Percentiles rank a stretch among this genome's conserved stretches.
Evolutionary conservation across 179 eudicot genomes (phyloP).

Genomic region (Silene noctiflora): DNA sequence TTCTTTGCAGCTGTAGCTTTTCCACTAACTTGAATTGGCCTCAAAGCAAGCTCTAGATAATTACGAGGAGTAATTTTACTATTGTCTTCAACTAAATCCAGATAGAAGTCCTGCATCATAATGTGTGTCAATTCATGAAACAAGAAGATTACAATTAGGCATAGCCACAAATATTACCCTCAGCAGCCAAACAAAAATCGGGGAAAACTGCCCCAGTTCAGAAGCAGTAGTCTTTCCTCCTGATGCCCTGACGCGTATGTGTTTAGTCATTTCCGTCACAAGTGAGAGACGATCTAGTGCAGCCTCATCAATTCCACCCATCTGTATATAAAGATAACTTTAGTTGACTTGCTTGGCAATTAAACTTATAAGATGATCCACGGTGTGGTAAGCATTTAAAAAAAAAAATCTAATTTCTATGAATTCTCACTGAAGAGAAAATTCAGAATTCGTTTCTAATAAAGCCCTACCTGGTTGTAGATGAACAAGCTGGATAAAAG

Average conservation of each 20-base stretch:
- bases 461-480: slow-evolving; percentile 72
- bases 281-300: slow-evolving; percentile 96
- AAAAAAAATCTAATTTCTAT: neutral
- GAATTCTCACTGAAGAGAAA: slow-evolving; percentile 5
- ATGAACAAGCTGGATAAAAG: slow-evolving; percentile 94
- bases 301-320: slow-evolving; percentile 99
- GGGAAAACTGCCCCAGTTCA: slow-evolving; percentile 94
- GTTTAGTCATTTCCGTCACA: slow-evolving; percentile 97
- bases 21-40: slow-evolving; percentile 70
- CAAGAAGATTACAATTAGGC: neutral
- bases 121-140: slow-evolving; percentile 19
- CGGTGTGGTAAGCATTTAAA: neutral
- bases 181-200: slow-evolving; percentile 92
- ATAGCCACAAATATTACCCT: slow-evolving; percentile 52
- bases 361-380: slow-evolving; percentile 3
- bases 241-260: slow-evolving; percentile 92
- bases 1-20: slow-evolving; percentile 79
- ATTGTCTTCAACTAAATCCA: slow-evolving; percentile 88
- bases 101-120: slow-evolving; percentile 71
- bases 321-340: slow-evolving; percentile 39
- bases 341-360: neutral
- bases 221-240: slow-evolving; percentile 77
- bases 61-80: slow-evolving; percentile 90
- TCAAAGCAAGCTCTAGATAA: slow-evolving; percentile 87
- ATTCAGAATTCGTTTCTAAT: neutral